Conservation (phyloP, 345 rosid species). For the Litchi chinensis region DNA sequence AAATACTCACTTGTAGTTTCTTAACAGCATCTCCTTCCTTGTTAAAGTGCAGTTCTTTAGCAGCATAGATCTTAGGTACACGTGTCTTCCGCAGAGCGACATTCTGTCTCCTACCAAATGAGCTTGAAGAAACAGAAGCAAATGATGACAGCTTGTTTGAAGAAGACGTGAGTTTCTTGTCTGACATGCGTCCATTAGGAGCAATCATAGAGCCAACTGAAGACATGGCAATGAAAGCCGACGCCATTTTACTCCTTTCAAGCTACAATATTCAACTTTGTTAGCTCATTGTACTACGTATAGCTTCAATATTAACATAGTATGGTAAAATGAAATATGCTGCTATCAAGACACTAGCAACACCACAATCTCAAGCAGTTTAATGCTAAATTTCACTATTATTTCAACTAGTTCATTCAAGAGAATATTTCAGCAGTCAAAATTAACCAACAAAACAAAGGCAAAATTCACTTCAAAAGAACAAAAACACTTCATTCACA, state of each 20-base stretch:
- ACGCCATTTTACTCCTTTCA: constrained; percentile 59
- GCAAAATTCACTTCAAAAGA: neutral
- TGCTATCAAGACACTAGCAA: neutral
- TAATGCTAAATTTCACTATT: neutral
- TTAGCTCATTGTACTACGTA: neutral
- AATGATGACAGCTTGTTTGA: constrained; percentile 69
- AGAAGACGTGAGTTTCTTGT: constrained; percentile 57
- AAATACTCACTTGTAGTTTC: constrained; percentile 75
- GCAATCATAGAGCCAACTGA: constrained; percentile 69
- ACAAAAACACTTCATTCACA: neutral
- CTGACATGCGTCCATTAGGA: constrained; percentile 51
- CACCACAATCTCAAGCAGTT: neutral
- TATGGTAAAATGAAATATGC: neutral
- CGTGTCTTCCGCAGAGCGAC: constrained; percentile 50
- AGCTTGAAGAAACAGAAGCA: constrained; percentile 60
- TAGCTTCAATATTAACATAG: neutral
- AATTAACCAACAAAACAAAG: neutral
- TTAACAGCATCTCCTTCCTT: constrained; percentile 89
- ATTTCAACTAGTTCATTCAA: neutral
- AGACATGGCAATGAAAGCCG: constrained; percentile 71
- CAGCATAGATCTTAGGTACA: constrained; percentile 65
- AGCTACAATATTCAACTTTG: constrained; percentile 20
- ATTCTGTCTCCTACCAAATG: constrained; percentile 58
- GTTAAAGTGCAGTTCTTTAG: constrained; percentile 94
- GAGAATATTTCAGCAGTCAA: neutral